Evolutionary conservation across 139 green algal genomes (phyloP).

Genomic region (Ulvella scutata): DNA sequence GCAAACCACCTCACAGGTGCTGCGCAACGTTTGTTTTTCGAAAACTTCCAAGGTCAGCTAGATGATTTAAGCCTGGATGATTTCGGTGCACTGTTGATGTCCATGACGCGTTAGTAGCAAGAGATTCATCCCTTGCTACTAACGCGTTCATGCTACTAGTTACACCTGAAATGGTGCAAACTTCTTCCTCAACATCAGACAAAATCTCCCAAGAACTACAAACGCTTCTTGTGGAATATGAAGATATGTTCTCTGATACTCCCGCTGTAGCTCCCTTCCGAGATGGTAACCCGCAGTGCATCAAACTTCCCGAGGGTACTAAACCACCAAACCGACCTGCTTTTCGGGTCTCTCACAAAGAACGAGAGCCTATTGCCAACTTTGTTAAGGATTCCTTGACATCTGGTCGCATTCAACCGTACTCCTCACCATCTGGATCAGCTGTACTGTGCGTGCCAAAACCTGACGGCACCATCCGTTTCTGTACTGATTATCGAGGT

Average conservation of each 20-base stretch:
- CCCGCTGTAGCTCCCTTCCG: background rate
- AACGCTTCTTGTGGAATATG: background rate
- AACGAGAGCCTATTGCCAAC: constrained; percentile 17
- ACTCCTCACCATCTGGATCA: constrained; percentile 23
- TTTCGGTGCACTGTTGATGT: too few relatives aligned
- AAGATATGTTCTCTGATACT: background rate
- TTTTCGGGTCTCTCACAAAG: background rate
- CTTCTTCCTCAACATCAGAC: background rate
- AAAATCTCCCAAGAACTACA: background rate
- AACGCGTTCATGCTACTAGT: background rate
- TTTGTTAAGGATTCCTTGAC: constrained; percentile 30
- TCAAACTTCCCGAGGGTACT: background rate
- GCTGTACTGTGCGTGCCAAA: constrained; percentile 32
- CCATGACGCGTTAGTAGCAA: too few relatives aligned
- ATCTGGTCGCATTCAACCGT: constrained; percentile 30
- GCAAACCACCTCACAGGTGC: too few relatives aligned
- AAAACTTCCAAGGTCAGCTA: too few relatives aligned
- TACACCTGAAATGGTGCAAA: background rate
- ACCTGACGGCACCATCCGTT: constrained; percentile 19
- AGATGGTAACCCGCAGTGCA: background rate
- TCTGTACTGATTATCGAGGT: constrained; percentile 32
- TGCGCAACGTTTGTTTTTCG: too few relatives aligned
- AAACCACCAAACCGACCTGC: background rate
- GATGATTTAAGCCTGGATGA: too few relatives aligned
- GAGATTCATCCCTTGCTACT: background rate